Percentiles rank a stretch among this genome's conserved stretches.
Conservation (phyloP, 148 eudicot species). For the Arbutus unedo region DNA sequence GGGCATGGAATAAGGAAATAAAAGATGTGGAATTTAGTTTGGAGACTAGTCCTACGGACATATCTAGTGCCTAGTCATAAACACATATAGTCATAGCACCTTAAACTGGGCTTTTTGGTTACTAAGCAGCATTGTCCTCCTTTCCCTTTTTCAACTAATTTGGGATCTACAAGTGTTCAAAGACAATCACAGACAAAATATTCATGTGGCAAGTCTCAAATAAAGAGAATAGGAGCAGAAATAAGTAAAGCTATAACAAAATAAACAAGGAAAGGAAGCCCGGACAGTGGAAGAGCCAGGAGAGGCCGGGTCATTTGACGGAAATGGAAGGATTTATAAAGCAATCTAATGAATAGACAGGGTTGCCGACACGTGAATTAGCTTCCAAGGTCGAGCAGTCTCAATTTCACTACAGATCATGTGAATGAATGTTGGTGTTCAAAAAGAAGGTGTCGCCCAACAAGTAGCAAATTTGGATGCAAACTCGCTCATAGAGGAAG, state of each 20-base stretch:
- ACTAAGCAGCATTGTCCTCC: conserved; percentile 7
- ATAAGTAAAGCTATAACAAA: neutral
- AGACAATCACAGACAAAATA: neutral
- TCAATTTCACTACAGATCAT: no score
- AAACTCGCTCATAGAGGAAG: no score
- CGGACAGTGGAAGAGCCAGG: no score
- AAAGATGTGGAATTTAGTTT: neutral
- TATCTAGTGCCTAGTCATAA: neutral
- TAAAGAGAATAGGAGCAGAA: neutral
- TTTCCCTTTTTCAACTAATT: neutral
- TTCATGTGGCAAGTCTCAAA: neutral
- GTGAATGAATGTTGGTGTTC: no score
- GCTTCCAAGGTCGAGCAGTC: no score
- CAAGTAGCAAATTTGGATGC: no score
- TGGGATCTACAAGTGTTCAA: neutral
- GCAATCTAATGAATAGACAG: no score
- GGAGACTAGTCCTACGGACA: neutral
- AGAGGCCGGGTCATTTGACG: no score
- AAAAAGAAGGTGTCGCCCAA: no score
- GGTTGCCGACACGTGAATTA: no score
- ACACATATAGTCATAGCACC: neutral
- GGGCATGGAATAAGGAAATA: conserved; percentile 1
- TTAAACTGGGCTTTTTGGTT: neutral
- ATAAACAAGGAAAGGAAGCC: no score
- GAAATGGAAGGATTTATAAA: no score